phyloP scores from a whole-genome alignment of 176 grass and related monocot genomes.

The Aegilops bicornis region DNA sequence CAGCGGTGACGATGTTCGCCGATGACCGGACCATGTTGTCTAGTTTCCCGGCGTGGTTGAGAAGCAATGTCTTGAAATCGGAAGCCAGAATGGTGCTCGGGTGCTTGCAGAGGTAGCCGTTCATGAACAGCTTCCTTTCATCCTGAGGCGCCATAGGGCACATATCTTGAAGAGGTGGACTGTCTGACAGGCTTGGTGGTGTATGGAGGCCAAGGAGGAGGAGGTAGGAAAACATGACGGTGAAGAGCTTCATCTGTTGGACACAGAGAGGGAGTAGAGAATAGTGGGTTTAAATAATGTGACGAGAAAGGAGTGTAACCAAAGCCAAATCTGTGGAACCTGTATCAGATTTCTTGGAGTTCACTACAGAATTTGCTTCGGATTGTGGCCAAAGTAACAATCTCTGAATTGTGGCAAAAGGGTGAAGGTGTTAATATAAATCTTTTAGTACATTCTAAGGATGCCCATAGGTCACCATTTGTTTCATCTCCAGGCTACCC shows the following conservation, averaged over 20 bases:
- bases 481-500: no score
- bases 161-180: conserved; percentile 47
- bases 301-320: conserved; percentile 7
- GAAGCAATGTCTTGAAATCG: conserved; percentile 58
- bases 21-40: conserved; percentile 37
- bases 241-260: conserved; percentile 37
- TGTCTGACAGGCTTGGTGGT: conserved; percentile 21
- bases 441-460: no score
- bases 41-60: no score
- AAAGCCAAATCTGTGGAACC: neutral
- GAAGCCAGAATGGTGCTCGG: conserved; percentile 40
- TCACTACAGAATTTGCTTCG: no score
- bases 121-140: conserved; percentile 48
- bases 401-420: no score
- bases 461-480: no score
- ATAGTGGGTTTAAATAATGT: conserved; percentile 31
- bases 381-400: no score
- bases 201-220: conserved; percentile 23
- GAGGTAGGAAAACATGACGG: neutral
- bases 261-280: neutral
- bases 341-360: no score
- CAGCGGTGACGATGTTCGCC: conserved; percentile 43
- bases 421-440: no score
- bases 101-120: conserved; percentile 55
- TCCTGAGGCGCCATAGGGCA: conserved; percentile 45